Conservation (phyloP, 768 basidiomycete species). For the Lactarius hengduanensis region DNA sequence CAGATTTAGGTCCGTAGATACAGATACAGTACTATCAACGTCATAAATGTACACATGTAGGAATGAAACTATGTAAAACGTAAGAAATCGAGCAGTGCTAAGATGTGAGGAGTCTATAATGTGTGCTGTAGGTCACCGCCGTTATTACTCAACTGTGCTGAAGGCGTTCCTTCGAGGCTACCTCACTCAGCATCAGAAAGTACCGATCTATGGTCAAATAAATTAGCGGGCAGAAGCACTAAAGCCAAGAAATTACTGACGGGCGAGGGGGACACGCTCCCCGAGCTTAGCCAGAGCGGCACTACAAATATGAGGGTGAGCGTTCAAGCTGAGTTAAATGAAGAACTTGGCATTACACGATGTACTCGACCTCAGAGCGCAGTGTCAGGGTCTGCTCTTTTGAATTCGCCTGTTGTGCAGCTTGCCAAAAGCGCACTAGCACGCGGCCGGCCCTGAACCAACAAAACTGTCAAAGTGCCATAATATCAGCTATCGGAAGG, state of each 20-base stretch:
- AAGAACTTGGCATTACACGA: constrained; percentile 47
- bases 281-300: constrained; percentile 61
- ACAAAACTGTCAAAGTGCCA: constrained; percentile 45
- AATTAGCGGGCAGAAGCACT: background rate
- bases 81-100: background rate
- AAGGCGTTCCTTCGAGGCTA: constrained; percentile 25
- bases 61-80: background rate
- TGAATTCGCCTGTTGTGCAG: constrained; percentile 56
- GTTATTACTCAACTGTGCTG: background rate
- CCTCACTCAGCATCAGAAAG: constrained; percentile 54
- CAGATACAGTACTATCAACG: background rate
- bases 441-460: constrained; percentile 72
- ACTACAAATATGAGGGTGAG: constrained; percentile 36
- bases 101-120: background rate
- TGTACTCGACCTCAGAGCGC: constrained; percentile 62
- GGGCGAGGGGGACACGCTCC: constrained; percentile 64
- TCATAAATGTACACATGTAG: background rate
- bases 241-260: constrained; percentile 33
- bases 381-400: constrained; percentile 58
- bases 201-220: constrained; percentile 42
- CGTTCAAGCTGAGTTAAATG: background rate
- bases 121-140: background rate
- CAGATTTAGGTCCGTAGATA: background rate
- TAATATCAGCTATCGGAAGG: constrained; percentile 7
- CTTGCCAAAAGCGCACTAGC: constrained; percentile 63